Percentiles rank a stretch among this genome's conserved stretches.
Evolutionary conservation across 2,329 filamentous ascomycete genomes (phyloP).

Genomic region (Colletotrichum tofieldiae): DNA sequence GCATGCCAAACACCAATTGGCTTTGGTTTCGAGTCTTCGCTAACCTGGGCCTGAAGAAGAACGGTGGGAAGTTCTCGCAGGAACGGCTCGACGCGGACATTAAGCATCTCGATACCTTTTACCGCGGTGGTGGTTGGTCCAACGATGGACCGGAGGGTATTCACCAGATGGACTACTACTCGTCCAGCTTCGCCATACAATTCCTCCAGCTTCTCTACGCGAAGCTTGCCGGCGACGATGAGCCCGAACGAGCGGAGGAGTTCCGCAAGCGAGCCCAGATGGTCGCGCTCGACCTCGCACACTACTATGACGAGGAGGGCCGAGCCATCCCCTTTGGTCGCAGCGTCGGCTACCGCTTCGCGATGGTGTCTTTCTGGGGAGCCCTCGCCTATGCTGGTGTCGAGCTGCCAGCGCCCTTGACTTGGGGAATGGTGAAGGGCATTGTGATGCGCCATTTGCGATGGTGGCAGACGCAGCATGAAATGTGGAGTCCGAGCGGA

Average conservation of each 20-base stretch:
- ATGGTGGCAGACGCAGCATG: conserved; percentile 84
- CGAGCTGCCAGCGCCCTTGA: conserved; percentile 79
- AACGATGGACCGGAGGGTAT: conserved; percentile 86
- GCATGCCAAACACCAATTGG: conserved; percentile 80
- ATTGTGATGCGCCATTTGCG: conserved; percentile 81
- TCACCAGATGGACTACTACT: conserved; percentile 90
- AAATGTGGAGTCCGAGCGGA: conserved; percentile 83
- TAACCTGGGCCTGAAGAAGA: conserved; percentile 83
- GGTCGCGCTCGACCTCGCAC: conserved; percentile 79
- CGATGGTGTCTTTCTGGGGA: conserved; percentile 89
- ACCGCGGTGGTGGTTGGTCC: conserved; percentile 86
- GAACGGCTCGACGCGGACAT: conserved; percentile 82
- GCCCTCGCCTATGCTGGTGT: conserved; percentile 83
- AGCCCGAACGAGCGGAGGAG: conserved; percentile 76
- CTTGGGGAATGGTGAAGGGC: conserved; percentile 86
- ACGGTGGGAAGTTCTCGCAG: conserved; percentile 80
- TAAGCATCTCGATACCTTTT: conserved; percentile 84
- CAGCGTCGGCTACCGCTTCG: conserved; percentile 86
- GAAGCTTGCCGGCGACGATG: conserved; percentile 77
- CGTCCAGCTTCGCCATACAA: conserved; percentile 86
- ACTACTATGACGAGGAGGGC: conserved; percentile 83
- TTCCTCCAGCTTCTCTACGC: conserved; percentile 84
- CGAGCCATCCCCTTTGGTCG: conserved; percentile 83
- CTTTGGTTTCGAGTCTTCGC: conserved; percentile 90
- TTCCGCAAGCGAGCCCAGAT: conserved; percentile 78